Evolutionary conservation across 2,329 filamentous ascomycete genomes (phyloP).

Genomic region (Fusarium irregulare): DNA sequence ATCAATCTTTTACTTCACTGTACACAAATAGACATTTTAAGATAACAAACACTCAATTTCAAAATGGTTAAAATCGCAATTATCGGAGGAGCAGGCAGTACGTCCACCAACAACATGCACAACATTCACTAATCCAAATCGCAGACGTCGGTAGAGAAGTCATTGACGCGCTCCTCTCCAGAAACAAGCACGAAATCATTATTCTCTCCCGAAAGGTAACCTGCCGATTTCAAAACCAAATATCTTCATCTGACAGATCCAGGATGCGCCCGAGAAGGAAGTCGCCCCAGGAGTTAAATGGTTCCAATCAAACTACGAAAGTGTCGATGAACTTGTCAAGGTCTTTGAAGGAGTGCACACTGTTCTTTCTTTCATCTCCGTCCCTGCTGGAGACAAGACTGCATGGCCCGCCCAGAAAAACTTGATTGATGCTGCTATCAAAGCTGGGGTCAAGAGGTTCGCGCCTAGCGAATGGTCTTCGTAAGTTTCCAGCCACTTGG

Average conservation of each 20-base stretch:
- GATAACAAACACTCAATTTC: not conserved
- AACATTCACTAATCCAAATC: not conserved
- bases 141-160: slow-evolving; percentile 65
- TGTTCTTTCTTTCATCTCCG: slow-evolving; percentile 63
- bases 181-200: slow-evolving; percentile 63
- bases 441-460: slow-evolving; percentile 69
- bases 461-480: slow-evolving; percentile 69
- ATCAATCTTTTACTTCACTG: no score
- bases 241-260: not conserved
- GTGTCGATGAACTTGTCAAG: slow-evolving; percentile 47
- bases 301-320: slow-evolving; percentile 50
- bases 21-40: not conserved
- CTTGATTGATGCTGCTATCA: slow-evolving; percentile 67
- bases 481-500: slow-evolving; percentile 43
- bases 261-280: slow-evolving; percentile 22
- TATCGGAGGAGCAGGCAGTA: slow-evolving; percentile 41
- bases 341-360: slow-evolving; percentile 61
- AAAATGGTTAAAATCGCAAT: slow-evolving; percentile 44
- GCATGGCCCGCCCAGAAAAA: slow-evolving; percentile 44
- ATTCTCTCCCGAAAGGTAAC: slow-evolving; percentile 61
- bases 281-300: slow-evolving; percentile 16
- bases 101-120: not conserved
- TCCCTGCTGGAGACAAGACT: slow-evolving; percentile 44
- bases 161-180: slow-evolving; percentile 60
- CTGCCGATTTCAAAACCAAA: no score